Conservation (phyloP, 2,329 filamentous ascomycete genomes). For the Pseudopithomyces chartarum region DNA sequence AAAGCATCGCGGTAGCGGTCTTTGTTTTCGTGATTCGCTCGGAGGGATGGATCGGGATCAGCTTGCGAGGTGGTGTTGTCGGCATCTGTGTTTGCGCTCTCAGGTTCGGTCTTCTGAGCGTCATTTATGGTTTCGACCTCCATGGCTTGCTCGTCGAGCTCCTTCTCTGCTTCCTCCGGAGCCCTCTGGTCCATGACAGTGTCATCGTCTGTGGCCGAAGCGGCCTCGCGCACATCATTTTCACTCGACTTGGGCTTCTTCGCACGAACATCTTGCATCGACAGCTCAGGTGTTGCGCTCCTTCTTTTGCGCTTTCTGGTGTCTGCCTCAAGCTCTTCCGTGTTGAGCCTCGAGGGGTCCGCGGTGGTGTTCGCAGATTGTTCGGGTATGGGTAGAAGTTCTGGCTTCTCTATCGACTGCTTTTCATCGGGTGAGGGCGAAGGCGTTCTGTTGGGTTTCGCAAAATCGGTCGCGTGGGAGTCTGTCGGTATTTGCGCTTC, state of each 20-base stretch:
- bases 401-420: slow-evolving; percentile 39
- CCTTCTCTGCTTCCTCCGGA: slow-evolving; percentile 24
- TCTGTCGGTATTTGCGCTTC: slow-evolving; percentile 19
- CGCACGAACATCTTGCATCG: slow-evolving; percentile 42
- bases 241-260: slow-evolving; percentile 51
- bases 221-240: slow-evolving; percentile 33
- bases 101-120: background rate
- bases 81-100: background rate
- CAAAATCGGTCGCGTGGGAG: slow-evolving; percentile 5
- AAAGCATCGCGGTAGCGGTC: slow-evolving; percentile 43
- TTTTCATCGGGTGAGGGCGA: slow-evolving; percentile 31
- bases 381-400: slow-evolving; percentile 31
- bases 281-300: slow-evolving; percentile 45
- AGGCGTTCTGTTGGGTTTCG: slow-evolving; percentile 18
- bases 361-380: slow-evolving; percentile 24
- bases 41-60: background rate
- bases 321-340: slow-evolving; percentile 46
- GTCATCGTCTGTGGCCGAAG: slow-evolving; percentile 34
- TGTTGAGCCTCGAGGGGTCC: slow-evolving; percentile 40
- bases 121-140: background rate
- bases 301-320: slow-evolving; percentile 49
- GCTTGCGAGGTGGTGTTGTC: background rate
- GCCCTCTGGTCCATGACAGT: slow-evolving; percentile 34
- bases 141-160: slow-evolving; percentile 8
- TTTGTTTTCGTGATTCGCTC: slow-evolving; percentile 36